Evolutionary conservation across 108 stramenopile species (phyloP), one percentile per base, ranked within the genome.

Genomic region (Cyclotella baltica): DNA sequence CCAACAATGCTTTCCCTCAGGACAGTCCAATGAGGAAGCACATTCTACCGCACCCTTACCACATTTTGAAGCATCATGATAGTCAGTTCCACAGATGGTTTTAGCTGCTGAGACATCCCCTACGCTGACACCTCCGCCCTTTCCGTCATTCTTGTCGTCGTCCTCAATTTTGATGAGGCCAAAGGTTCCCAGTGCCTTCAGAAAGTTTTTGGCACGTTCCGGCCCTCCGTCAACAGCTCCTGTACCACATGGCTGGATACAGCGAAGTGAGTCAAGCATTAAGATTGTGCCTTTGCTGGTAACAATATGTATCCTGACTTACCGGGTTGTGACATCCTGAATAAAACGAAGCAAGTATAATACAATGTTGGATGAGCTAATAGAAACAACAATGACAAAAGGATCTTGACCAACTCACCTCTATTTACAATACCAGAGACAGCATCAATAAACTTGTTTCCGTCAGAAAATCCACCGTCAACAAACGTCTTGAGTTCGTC

Each of bases 301-400:
- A n/a, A n/a, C n/a, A n/a, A n/a, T n/a, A n/a, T n/a, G n/a, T n/a
- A n/a, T n/a, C 1, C 28, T 33, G n/a, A 62, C 62, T 8, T 33
- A 62, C 62, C 33, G 65, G 70, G 20, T 70, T 57, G 55, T 70
- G 70, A 27, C 70, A 70, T n/a, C n/a, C n/a, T n/a, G n/a, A n/a
- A n/a, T n/a, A n/a, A n/a, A n/a, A n/a, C n/a, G n/a, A n/a, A n/a
- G n/a, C n/a, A n/a, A n/a, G n/a, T n/a, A n/a, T n/a, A n/a, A n/a
- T n/a, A n/a, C n/a, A n/a, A n/a, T n/a, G n/a, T n/a, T n/a, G n/a
- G n/a, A n/a, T n/a, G n/a, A n/a, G n/a, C n/a, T n/a, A n/a, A n/a
- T n/a, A n/a, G n/a, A n/a, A n/a, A n/a, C n/a, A n/a, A n/a, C n/a
- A n/a, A n/a, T n/a, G n/a, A n/a, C n/a, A n/a, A n/a, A n/a, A n/a